phyloP scores from a whole-genome alignment of 352 stramenopile species.

The Stramenopiles sp. region DNA sequence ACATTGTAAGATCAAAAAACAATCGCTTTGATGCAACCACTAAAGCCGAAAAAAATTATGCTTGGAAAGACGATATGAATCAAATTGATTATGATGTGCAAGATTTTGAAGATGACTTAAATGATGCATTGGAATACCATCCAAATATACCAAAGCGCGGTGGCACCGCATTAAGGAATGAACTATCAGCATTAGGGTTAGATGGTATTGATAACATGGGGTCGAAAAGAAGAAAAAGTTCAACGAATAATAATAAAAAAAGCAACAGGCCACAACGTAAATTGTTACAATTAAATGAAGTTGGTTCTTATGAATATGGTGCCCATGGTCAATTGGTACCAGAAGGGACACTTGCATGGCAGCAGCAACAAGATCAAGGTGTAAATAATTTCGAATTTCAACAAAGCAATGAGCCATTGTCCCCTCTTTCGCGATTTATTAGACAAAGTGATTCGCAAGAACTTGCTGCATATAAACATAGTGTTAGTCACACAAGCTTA shows the following conservation, averaged over 20 bases:
- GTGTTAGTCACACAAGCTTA: too few species aligned
- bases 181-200: background rate
- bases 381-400: background rate
- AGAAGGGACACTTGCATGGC: background rate
- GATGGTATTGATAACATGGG: background rate
- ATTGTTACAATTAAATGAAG: background rate
- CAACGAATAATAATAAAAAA: background rate
- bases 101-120: background rate
- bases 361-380: background rate
- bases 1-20: background rate
- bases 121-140: background rate
- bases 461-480: background rate
- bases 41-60: background rate
- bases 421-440: background rate
- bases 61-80: background rate
- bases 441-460: background rate
- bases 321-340: background rate
- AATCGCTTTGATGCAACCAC: background rate
- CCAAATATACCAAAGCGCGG: background rate
- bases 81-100: background rate
- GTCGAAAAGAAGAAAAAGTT: background rate
- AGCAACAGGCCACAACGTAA: background rate
- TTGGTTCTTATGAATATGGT: background rate
- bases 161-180: background rate
- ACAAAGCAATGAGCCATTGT: background rate